phyloP scores from a whole-genome alignment of 2,329 filamentous ascomycete genomes.

The Bertia moriformis region DNA sequence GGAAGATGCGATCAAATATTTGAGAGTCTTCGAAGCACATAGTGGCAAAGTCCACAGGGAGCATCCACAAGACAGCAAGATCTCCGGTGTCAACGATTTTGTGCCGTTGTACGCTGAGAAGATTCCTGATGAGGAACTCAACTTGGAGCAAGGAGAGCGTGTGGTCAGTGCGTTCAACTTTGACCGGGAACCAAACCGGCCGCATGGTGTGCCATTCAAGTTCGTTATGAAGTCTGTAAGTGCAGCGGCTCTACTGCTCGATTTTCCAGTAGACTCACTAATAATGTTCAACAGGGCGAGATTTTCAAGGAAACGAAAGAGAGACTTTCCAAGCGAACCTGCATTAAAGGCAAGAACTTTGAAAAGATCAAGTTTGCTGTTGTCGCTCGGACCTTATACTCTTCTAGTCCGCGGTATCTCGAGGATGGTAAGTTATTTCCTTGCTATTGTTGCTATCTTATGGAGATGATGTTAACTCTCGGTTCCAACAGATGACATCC shows the following conservation, averaged over 20 bases:
- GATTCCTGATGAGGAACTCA: constrained; percentile 59
- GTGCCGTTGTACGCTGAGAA: constrained; percentile 68
- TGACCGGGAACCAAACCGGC: constrained; percentile 71
- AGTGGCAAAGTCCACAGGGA: constrained; percentile 73
- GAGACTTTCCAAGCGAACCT: constrained; percentile 79
- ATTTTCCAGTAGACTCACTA: constrained; percentile 5
- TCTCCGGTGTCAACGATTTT: constrained; percentile 78
- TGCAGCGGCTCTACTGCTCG: constrained; percentile 3
- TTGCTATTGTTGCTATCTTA: constrained; percentile 1
- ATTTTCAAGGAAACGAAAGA: constrained; percentile 84
- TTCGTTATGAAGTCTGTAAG: constrained; percentile 71
- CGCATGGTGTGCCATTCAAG: constrained; percentile 81
- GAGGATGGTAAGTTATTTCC: constrained; percentile 58
- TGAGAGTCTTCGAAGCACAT: constrained; percentile 73
- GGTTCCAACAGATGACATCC: constrained; percentile 31
- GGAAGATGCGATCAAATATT: constrained; percentile 54
- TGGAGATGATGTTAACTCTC: neutral
- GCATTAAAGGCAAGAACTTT: constrained; percentile 93
- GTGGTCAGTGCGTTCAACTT: constrained; percentile 80
- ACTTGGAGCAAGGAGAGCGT: constrained; percentile 32
- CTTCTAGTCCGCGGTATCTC: constrained; percentile 68
- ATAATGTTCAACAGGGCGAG: constrained; percentile 45
- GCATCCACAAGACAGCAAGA: constrained; percentile 52
- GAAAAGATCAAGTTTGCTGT: constrained; percentile 96
- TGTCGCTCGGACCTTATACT: constrained; percentile 49